Percentiles rank a stretch among this genome's conserved stretches.
Evolutionary conservation across 345 rosid genomes (phyloP).

Genomic region (Alliaria petiolata): DNA sequence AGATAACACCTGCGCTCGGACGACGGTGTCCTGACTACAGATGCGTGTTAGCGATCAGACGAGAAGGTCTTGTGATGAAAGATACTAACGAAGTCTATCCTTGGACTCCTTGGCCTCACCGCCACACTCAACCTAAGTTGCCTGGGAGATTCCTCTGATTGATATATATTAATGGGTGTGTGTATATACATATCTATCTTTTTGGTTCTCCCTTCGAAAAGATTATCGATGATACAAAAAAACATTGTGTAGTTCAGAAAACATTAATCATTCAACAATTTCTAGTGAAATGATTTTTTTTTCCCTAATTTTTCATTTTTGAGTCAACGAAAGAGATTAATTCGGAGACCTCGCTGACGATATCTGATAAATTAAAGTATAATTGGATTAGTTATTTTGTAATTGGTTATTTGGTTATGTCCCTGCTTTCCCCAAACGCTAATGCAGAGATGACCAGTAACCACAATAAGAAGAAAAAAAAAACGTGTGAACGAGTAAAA

Average conservation of each 20-base stretch:
- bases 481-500: background rate
- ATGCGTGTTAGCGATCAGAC: conserved; percentile 24
- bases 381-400: too few relatives aligned
- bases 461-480: too few relatives aligned
- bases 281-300: background rate
- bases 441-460: background rate
- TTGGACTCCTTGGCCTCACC: conserved; percentile 37
- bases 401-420: too few relatives aligned
- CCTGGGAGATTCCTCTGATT: background rate
- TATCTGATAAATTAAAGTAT: too few relatives aligned
- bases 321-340: background rate
- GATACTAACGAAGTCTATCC: conserved; percentile 22
- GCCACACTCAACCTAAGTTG: conserved; percentile 21
- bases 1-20: conserved; percentile 21
- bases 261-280: background rate
- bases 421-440: background rate
- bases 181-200: background rate
- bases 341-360: too few relatives aligned
- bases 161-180: background rate
- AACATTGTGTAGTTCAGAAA: background rate
- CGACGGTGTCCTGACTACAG: conserved; percentile 8
- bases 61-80: conserved; percentile 33
- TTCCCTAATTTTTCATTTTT: too few relatives aligned
- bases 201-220: background rate
- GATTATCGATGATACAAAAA: background rate